Conservation (phyloP, 2,329 filamentous ascomycete genomes). For the Incumbomyces delicatus region DNA sequence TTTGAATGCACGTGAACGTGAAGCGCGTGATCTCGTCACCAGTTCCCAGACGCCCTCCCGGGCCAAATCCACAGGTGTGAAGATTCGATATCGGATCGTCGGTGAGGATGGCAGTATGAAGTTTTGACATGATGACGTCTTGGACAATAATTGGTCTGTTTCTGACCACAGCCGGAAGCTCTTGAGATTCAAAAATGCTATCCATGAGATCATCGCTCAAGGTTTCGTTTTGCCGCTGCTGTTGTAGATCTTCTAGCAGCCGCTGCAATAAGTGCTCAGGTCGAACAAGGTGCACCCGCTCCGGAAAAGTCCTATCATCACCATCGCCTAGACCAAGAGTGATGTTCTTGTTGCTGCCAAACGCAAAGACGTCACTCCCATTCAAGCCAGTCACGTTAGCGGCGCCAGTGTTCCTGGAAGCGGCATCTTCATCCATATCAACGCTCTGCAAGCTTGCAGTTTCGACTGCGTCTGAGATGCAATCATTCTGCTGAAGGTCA, state of each 20-base stretch:
- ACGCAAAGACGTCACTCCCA: slow-evolving; percentile 83
- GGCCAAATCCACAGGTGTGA: slow-evolving; percentile 85
- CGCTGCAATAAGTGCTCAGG: slow-evolving; percentile 66
- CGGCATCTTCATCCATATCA: slow-evolving; percentile 20
- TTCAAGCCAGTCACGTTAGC: slow-evolving; percentile 38
- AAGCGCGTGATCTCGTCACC: slow-evolving; percentile 87
- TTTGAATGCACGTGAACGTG: slow-evolving; percentile 71
- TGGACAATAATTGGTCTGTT: slow-evolving; percentile 65
- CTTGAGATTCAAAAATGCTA: slow-evolving; percentile 23
- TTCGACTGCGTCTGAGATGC: slow-evolving; percentile 13
- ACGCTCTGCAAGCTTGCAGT: slow-evolving; percentile 9
- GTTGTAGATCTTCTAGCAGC: slow-evolving; percentile 59
- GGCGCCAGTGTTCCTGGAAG: slow-evolving; percentile 30
- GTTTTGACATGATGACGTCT: slow-evolving; percentile 78
- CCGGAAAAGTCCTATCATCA: slow-evolving; percentile 87
- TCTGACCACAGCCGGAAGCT: slow-evolving; percentile 61
- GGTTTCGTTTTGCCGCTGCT: slow-evolving; percentile 29
- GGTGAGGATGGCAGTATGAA: slow-evolving; percentile 83
- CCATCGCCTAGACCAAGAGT: slow-evolving; percentile 91
- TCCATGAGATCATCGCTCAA: slow-evolving; percentile 16
- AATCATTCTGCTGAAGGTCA: slow-evolving; percentile 40
- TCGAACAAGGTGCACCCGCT: slow-evolving; percentile 66
- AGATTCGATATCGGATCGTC: slow-evolving; percentile 81
- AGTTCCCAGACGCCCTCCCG: slow-evolving; percentile 77
- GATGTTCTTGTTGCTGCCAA: slow-evolving; percentile 93